These are phyloP conservation scores for Candida tallmaniae DNA, from an alignment of 805 yeast genomes.

Conservation along the genomic window DNA sequence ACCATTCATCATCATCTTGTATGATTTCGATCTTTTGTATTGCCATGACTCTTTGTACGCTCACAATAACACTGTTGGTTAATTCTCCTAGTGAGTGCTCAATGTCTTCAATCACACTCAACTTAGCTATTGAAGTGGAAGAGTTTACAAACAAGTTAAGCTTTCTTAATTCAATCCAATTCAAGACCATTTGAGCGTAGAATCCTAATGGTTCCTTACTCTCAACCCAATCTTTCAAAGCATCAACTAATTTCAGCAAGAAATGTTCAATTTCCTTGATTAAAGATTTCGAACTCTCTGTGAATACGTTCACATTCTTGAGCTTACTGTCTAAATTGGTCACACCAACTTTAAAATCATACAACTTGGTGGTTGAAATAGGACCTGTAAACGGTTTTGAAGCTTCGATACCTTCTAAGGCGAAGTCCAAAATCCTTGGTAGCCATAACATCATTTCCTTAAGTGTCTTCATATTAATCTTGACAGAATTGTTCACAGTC, in stretches of 20 bases:
- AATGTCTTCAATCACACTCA: slow-evolving; percentile 27
- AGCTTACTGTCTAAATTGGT: slow-evolving; percentile 11
- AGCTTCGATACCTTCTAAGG: slow-evolving; percentile 15
- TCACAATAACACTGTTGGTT: slow-evolving; percentile 56
- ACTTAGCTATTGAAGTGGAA: slow-evolving; percentile 17
- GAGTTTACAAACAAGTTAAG: slow-evolving; percentile 17
- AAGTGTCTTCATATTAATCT: slow-evolving; percentile 15
- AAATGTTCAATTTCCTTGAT: slow-evolving; percentile 18
- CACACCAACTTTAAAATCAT: slow-evolving; percentile 14
- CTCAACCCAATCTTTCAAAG: slow-evolving; percentile 32
- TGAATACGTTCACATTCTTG: slow-evolving; percentile 19
- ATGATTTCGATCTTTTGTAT: slow-evolving; percentile 27
- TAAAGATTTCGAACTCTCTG: slow-evolving; percentile 14
- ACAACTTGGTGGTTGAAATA: slow-evolving; percentile 12
- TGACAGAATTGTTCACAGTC: slow-evolving; percentile 15
- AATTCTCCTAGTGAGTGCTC: slow-evolving; percentile 49
- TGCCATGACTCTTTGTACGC: slow-evolving; percentile 57
- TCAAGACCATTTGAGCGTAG: slow-evolving; percentile 42
- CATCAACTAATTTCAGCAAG: slow-evolving; percentile 17
- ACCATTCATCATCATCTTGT: slow-evolving; percentile 64
- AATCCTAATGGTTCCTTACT: slow-evolving; percentile 33
- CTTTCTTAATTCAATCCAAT: slow-evolving; percentile 38
- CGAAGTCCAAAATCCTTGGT: slow-evolving; percentile 35
- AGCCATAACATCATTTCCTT: slow-evolving; percentile 21
- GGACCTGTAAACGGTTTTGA: slow-evolving; percentile 8